Evolutionary conservation across 179 eudicot genomes (phyloP), one percentile per base, ranked within the genome.

Genomic region (Spergularia azorica): DNA sequence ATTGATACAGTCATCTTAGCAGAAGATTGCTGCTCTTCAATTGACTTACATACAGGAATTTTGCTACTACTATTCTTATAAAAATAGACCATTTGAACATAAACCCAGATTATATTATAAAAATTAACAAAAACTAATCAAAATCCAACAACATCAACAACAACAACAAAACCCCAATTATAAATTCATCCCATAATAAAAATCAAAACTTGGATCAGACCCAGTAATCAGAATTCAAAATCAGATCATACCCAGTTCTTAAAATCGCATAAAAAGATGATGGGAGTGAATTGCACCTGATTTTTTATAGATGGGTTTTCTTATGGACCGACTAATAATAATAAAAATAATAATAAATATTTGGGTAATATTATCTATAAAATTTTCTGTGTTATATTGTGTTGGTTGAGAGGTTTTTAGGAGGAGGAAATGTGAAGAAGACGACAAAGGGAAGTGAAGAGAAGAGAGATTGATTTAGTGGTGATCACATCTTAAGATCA

Each of bases 21-120:
- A 18, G 84, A 81, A 20, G 60, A 20, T 69, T 69, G 41, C 4
- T 69, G 16, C 71, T 84, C 88, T 69, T 88, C 87, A 83, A 81
- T 77, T 60, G 88, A 56, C 38, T 77, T 73, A 74, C n/a, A 72
- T 3, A 48, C 71, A 70, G 80, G 52, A 74, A 81, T 84, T 63
- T 84, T 52, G 78, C 74, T 81, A 69, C 81, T 78, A 51, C 32
- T 26, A 26, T 52, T 50, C 9, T 18, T 48, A 20, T 14, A 69
- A 41, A 79, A 73, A 85, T 78, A 78, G 73, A 90, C 88, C 97
- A 93, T 91, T 85, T 87, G 90, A 79, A 63, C 58, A 65, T 73
- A 77, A 55, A 78, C 66, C 76, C 63, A 46, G 38, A 18, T 50
- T 12, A 20, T n/a, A 18, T 26, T 26, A 26, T 26, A 26, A 26